phyloP scores from a whole-genome alignment of 148 eudicot species.

The Diospyros lotus region DNA sequence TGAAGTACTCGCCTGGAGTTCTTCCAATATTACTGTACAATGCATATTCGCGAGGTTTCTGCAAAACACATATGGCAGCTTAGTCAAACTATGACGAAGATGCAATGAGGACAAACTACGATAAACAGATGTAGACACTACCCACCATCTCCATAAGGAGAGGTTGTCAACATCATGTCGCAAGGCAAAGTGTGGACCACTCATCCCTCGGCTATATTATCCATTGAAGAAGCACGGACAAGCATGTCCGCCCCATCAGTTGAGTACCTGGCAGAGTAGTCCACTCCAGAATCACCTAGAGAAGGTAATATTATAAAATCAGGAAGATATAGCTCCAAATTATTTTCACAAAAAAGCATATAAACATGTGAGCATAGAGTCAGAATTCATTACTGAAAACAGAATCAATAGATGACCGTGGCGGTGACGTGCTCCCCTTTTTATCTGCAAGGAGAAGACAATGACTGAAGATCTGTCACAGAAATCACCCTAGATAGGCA shows the following conservation, averaged over 20 bases:
- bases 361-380: background rate
- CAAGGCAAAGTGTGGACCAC: background rate
- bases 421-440: constrained; percentile 24
- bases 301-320: background rate
- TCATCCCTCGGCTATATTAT: constrained; percentile 8
- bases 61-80: background rate
- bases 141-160: too few species aligned
- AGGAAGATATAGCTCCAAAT: background rate
- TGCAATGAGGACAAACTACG: background rate
- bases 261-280: constrained; percentile 12
- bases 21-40: constrained; percentile 6
- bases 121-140: too few species aligned
- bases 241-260: background rate
- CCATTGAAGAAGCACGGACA: background rate
- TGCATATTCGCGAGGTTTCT: constrained; percentile 1
- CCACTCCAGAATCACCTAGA: constrained; percentile 37
- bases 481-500: background rate
- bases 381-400: constrained; percentile 20
- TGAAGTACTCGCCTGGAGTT: background rate
- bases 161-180: background rate
- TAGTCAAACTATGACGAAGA: background rate
- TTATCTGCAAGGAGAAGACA: constrained; percentile 16
- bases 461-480: background rate
- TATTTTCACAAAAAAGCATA: background rate
- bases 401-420: constrained; percentile 29